A percentile compares a stretch with the other conserved stretches of the same genome.
Conservation (phyloP, 139 green algal genomes). For the Chlamydomonas schloesseri region DNA sequence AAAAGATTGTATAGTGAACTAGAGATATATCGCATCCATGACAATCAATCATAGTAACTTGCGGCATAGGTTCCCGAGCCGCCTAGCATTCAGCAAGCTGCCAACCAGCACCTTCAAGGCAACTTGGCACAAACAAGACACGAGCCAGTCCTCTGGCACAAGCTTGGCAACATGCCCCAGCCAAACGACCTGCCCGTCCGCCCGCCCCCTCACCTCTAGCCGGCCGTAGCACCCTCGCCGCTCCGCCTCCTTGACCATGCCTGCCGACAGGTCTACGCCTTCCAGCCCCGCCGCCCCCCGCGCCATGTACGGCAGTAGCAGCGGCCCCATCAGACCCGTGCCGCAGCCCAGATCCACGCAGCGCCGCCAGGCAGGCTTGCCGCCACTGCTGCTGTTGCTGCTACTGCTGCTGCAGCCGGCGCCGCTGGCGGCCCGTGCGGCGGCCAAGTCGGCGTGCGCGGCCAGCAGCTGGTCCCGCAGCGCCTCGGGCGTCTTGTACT, state of each 20-base stretch:
- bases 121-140: background rate
- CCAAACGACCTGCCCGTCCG: background rate
- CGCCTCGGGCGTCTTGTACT: constrained; percentile 46
- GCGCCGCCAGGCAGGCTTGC: background rate
- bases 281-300: constrained; percentile 27
- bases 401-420: background rate
- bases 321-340: constrained; percentile 73
- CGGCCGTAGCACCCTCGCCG: constrained; percentile 56
- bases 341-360: constrained; percentile 74
- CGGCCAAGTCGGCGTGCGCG: background rate
- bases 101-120: no score
- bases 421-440: background rate
- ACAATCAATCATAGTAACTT: no score
- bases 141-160: background rate
- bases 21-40: no score
- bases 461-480: constrained; percentile 40
- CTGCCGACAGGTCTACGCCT: constrained; percentile 67
- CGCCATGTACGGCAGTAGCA: constrained; percentile 50
- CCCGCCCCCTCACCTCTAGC: constrained; percentile 47
- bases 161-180: background rate
- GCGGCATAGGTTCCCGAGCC: no score
- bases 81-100: no score
- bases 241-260: constrained; percentile 65
- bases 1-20: no score
- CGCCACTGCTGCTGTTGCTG: background rate